Percentiles rank a stretch among this genome's conserved stretches.
Conservation (phyloP, 2,329 filamentous ascomycete genomes). For the Paraphoma chrysanthemicola region DNA sequence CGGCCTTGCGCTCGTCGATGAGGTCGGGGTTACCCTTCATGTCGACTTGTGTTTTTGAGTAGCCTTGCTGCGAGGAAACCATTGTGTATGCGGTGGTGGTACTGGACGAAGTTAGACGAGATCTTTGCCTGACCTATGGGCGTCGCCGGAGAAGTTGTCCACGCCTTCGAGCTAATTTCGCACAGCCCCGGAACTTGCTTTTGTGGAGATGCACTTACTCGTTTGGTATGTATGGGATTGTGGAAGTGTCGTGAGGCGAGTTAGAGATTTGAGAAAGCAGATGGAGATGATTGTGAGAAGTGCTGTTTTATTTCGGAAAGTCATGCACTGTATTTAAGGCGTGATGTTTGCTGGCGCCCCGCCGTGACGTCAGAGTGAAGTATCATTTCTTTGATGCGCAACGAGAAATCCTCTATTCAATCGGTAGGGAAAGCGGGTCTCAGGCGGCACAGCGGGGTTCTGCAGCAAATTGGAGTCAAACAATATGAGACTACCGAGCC, state of each 20-base stretch:
- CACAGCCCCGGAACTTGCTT: background rate
- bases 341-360: slow-evolving; percentile 5
- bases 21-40: slow-evolving; percentile 53
- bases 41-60: slow-evolving; percentile 24
- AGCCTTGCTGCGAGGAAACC: slow-evolving; percentile 36
- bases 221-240: slow-evolving; percentile 6
- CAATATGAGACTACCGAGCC: too few species aligned
- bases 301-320: background rate
- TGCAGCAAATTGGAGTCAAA: background rate
- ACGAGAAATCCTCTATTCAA: slow-evolving; percentile 11
- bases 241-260: background rate
- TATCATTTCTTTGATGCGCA: slow-evolving; percentile 4
- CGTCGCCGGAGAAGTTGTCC: background rate
- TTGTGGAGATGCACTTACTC: slow-evolving; percentile 9
- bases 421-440: slow-evolving; percentile 10
- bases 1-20: slow-evolving; percentile 72
- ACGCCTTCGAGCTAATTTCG: background rate
- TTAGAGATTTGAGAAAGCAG: background rate
- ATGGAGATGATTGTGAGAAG: background rate
- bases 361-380: slow-evolving; percentile 26
- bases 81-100: slow-evolving; percentile 16
- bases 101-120: slow-evolving; percentile 8
- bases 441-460: background rate
- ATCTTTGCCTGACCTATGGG: background rate
- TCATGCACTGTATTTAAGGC: background rate